Evolutionary conservation across 2,329 filamentous ascomycete genomes (phyloP).

Genomic region (Helicocarpus griseus): DNA sequence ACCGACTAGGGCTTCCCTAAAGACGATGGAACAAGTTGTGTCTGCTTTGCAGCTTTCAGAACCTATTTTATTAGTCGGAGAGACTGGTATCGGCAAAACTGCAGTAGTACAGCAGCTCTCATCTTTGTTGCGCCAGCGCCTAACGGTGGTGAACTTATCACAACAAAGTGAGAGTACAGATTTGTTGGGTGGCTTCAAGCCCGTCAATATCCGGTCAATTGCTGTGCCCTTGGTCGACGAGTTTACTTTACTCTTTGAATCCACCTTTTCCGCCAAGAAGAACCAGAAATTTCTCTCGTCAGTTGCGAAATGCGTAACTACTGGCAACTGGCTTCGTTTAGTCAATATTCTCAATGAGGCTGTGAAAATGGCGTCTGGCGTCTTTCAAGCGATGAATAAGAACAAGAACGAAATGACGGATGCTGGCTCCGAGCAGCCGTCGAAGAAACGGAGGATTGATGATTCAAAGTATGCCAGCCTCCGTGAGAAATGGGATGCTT

Average conservation of each 20-base stretch:
- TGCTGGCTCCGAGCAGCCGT: slow-evolving; percentile 47
- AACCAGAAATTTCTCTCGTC: slow-evolving; percentile 80
- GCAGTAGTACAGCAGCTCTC: slow-evolving; percentile 91
- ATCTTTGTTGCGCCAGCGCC: slow-evolving; percentile 68
- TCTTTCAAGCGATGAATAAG: slow-evolving; percentile 48
- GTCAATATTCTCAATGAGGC: slow-evolving; percentile 83
- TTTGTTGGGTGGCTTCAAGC: slow-evolving; percentile 90
- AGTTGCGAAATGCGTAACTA: slow-evolving; percentile 67
- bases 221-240: slow-evolving; percentile 86
- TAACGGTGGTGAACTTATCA: slow-evolving; percentile 89
- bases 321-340: slow-evolving; percentile 77
- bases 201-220: slow-evolving; percentile 78
- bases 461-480: slow-evolving; percentile 43
- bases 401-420: slow-evolving; percentile 32
- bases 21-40: slow-evolving; percentile 78
- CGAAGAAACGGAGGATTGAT: slow-evolving; percentile 62
- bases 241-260: slow-evolving; percentile 79
- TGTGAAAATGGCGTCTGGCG: slow-evolving; percentile 71
- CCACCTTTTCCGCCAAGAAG: slow-evolving; percentile 78
- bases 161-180: slow-evolving; percentile 98
- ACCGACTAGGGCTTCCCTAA: slow-evolving; percentile 73
- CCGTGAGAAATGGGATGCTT: slow-evolving; percentile 68
- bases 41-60: slow-evolving; percentile 76
- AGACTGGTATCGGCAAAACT: slow-evolving; percentile 97
- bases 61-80: slow-evolving; percentile 87